These are phyloP conservation scores for Actinomortierella ambigua DNA, from an alignment of 371 early-diverging fungal genomes.

Conservation along the genomic window DNA sequence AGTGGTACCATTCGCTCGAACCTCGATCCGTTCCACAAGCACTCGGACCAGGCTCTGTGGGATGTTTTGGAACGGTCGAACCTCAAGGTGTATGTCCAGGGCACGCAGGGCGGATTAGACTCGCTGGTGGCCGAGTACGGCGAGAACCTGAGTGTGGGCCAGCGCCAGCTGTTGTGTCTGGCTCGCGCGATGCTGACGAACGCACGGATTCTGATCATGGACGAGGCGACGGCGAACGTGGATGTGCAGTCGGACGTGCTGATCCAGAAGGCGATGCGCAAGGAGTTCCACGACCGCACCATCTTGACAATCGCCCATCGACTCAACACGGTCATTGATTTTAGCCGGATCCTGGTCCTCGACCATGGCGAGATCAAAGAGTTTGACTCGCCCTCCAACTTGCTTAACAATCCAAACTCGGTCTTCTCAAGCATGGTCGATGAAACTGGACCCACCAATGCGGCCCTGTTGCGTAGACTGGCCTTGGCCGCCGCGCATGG, in stretches of 20 bases:
- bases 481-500: constrained; percentile 40
- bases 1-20: constrained; percentile 66
- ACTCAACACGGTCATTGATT: constrained; percentile 72
- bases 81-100: constrained; percentile 42
- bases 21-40: constrained; percentile 64
- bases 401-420: constrained; percentile 48
- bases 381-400: constrained; percentile 53
- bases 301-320: constrained; percentile 64
- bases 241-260: constrained; percentile 77
- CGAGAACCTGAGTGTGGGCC: constrained; percentile 62
- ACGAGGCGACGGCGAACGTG: constrained; percentile 84
- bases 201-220: constrained; percentile 73
- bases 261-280: constrained; percentile 80
- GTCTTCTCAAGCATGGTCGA: constrained; percentile 55
- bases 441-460: constrained; percentile 51
- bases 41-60: constrained; percentile 71
- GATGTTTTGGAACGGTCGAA: constrained; percentile 56
- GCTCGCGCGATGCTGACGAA: constrained; percentile 65
- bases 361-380: constrained; percentile 72
- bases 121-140: constrained; percentile 52
- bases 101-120: constrained; percentile 51
- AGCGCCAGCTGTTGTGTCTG: constrained; percentile 59
- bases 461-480: constrained; percentile 36
- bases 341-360: constrained; percentile 67
- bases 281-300: constrained; percentile 51